A percentile compares a stretch with the other conserved stretches of the same genome.
These are phyloP conservation scores for Populus deltoides DNA, from an alignment of 345 rosid genomes.

Conservation along the genomic window DNA sequence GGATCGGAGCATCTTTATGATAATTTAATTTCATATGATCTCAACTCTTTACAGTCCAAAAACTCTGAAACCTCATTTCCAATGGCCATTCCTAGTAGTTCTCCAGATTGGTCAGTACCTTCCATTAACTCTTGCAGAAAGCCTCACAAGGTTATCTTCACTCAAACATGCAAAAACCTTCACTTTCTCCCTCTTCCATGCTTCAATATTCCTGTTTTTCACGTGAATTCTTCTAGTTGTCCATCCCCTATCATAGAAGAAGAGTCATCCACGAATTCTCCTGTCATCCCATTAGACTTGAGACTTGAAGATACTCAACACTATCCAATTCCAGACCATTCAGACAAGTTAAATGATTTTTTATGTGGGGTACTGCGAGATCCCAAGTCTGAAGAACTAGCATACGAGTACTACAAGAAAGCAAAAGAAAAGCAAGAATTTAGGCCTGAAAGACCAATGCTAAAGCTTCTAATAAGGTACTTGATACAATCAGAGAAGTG, in stretches of 20 bases:
- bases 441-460: constrained; percentile 40
- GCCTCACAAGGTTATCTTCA: constrained; percentile 16
- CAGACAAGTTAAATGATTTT: constrained; percentile 37
- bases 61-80: background rate
- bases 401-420: constrained; percentile 54
- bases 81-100: constrained; percentile 46
- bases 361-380: constrained; percentile 43
- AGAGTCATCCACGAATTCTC: constrained; percentile 34
- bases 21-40: background rate
- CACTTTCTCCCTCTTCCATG: constrained; percentile 20
- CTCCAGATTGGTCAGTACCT: constrained; percentile 42
- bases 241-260: constrained; percentile 48
- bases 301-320: constrained; percentile 30
- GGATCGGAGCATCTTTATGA: background rate
- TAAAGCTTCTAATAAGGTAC: constrained; percentile 57
- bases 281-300: constrained; percentile 5
- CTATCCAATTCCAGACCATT: constrained; percentile 25
- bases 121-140: constrained; percentile 25
- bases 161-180: constrained; percentile 31
- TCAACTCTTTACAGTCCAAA: background rate
- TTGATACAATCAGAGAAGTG: constrained; percentile 54
- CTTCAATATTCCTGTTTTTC: constrained; percentile 34
- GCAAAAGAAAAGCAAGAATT: constrained; percentile 52
- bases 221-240: constrained; percentile 32
- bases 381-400: constrained; percentile 39